phyloP scores from a whole-genome alignment of 495 filamentous ascomycete genomes.

The Cladorrhinum samala region DNA sequence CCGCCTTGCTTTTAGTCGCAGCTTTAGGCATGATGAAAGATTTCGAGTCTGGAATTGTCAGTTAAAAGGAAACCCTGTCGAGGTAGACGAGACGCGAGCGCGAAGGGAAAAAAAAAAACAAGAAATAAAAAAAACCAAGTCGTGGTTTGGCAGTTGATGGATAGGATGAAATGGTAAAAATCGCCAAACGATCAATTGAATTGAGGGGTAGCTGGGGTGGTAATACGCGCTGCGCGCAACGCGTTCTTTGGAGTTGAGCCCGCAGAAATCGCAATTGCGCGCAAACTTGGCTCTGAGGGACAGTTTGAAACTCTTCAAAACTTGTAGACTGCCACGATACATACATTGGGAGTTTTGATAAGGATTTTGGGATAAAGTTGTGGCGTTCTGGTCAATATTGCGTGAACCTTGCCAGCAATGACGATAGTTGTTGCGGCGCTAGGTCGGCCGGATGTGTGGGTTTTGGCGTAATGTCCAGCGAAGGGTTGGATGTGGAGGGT shows the following conservation, averaged over 20 bases:
- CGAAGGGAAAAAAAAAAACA: neutral
- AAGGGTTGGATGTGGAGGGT: constrained; percentile 1
- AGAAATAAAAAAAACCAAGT: neutral
- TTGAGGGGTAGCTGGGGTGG: neutral
- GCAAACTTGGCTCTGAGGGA: no score
- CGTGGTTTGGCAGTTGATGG: no score
- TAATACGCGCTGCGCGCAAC: neutral
- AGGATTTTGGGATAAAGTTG: neutral
- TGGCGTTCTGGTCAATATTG: neutral
- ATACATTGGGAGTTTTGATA: neutral
- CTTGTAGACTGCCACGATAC: neutral
- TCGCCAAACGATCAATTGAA: no score
- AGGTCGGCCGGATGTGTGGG: constrained; percentile 3
- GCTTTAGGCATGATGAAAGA: constrained; percentile 43
- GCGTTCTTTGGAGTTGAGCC: neutral
- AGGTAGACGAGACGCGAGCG: neutral
- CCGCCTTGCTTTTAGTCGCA: constrained; percentile 39
- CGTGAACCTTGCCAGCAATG: constrained; percentile 14
- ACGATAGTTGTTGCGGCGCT: constrained; percentile 8
- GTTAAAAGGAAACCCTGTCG: neutral
- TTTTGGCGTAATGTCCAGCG: constrained; percentile 2
- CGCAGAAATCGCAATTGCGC: no score
- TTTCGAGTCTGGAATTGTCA: constrained; percentile 21
- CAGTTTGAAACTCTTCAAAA: neutral
- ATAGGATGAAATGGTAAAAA: no score